Evolutionary conservation across 306 rosid species (phyloP).

Genomic region (Morella rubra): DNA sequence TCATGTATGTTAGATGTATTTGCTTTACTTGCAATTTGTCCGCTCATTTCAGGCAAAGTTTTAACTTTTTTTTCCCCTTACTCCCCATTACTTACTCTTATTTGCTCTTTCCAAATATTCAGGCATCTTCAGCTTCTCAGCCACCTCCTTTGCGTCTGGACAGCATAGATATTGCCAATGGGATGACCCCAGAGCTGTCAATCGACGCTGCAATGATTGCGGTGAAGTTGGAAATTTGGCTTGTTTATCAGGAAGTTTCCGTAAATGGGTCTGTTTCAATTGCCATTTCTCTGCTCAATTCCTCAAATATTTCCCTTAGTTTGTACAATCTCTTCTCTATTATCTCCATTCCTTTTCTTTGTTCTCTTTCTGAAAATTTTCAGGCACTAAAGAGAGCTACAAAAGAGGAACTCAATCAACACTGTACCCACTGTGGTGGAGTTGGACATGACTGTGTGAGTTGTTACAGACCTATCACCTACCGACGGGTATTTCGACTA

Average conservation of each 20-base stretch:
- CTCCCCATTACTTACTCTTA: background rate
- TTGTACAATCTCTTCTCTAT: background rate
- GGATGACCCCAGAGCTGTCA: slow-evolving; percentile 17
- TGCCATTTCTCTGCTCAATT: background rate
- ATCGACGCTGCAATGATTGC: slow-evolving; percentile 1
- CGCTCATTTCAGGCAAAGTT: background rate
- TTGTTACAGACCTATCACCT: background rate
- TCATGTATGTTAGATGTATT: background rate
- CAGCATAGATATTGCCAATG: background rate
- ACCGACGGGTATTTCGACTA: background rate
- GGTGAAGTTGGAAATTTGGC: slow-evolving; percentile 18
- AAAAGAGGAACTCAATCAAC: slow-evolving; percentile 7
- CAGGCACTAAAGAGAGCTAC: slow-evolving; percentile 24
- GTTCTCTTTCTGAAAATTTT: background rate
- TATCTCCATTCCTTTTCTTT: background rate
- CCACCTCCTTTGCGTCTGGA: slow-evolving; percentile 21
- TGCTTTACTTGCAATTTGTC: background rate
- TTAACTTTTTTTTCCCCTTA: background rate
- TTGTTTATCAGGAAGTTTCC: slow-evolving; percentile 22
- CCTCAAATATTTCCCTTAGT: background rate
- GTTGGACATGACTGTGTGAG: slow-evolving; percentile 1
- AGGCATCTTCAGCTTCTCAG: background rate
- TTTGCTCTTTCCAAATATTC: background rate
- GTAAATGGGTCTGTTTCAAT: slow-evolving; percentile 21
- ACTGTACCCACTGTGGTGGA: background rate